These are phyloP conservation scores for Przewalskia tangutica DNA, from an alignment of 257 asterid genomes.

Conservation along the genomic window DNA sequence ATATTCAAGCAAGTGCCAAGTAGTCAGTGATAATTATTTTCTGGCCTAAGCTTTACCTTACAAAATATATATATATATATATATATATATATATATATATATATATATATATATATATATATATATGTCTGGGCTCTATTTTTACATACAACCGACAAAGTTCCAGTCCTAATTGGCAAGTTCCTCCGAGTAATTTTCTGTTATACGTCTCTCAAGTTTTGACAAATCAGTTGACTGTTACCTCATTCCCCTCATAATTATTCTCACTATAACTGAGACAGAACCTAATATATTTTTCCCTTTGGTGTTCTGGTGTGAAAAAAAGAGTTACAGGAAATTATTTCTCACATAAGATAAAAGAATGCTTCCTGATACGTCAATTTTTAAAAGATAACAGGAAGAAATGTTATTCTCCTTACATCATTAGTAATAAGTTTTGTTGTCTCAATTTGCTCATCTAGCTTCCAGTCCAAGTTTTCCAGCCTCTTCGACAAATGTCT, in stretches of 20 bases:
- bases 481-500: constrained; percentile 60
- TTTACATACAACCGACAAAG: background rate
- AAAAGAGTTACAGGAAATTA: background rate
- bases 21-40: background rate
- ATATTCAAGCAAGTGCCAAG: background rate
- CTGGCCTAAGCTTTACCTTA: background rate
- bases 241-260: background rate
- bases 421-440: constrained; percentile 50
- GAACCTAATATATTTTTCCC: background rate
- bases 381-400: background rate
- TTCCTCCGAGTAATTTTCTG: background rate
- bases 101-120: background rate
- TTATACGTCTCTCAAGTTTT: background rate
- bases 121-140: background rate
- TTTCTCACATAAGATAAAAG: background rate
- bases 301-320: background rate
- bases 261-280: background rate
- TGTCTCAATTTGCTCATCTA: constrained; percentile 63
- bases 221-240: background rate
- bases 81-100: background rate
- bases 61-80: background rate
- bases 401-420: constrained; percentile 27
- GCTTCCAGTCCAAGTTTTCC: constrained; percentile 66
- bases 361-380: background rate
- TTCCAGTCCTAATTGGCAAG: background rate